Conservation (phyloP, 2,329 filamentous ascomycete species). For the Nigrograna mackinnonii region DNA sequence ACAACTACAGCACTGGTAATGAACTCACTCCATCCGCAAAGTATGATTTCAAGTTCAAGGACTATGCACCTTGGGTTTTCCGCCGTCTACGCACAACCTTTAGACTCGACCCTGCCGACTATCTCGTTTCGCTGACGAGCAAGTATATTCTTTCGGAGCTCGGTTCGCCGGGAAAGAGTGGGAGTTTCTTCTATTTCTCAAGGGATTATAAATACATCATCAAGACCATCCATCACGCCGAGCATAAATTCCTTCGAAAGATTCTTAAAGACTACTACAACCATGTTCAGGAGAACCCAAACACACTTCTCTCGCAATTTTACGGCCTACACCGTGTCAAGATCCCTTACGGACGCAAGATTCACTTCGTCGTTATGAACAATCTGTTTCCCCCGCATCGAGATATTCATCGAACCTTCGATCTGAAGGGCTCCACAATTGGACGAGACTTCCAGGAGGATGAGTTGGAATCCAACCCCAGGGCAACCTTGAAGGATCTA, state of each 20-base stretch:
- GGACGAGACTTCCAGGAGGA: conserved; percentile 91
- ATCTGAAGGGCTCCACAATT: conserved; percentile 94
- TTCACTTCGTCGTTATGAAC: conserved; percentile 99
- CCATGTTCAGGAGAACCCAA: conserved; percentile 90
- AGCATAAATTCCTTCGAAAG: conserved; percentile 85
- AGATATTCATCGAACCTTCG: conserved; percentile 96
- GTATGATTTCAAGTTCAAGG: conserved; percentile 99
- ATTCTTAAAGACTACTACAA: conserved; percentile 90
- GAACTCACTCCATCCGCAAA: conserved; percentile 97
- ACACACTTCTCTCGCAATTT: conserved; percentile 96
- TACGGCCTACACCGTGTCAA: conserved; percentile 97
- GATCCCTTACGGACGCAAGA: conserved; percentile 97
- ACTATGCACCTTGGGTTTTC: conserved; percentile 99
- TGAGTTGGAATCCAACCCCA: conserved; percentile 82
- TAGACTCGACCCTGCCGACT: conserved; percentile 92
- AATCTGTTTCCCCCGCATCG: conserved; percentile 97
- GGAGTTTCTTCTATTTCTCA: conserved; percentile 99
- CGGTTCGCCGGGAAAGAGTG: conserved; percentile 95
- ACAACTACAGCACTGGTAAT: conserved; percentile 76
- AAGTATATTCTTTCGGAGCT: conserved; percentile 99
- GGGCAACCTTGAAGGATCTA: conserved; percentile 92
- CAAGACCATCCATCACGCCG: conserved; percentile 97
- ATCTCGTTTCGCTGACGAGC: conserved; percentile 95
- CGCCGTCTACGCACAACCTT: conserved; percentile 87
- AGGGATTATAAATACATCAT: conserved; percentile 99